These are phyloP conservation scores for Emmonsiellopsis sp. DNA, from an alignment of 2,329 filamentous ascomycete species.

Conservation along the genomic window DNA sequence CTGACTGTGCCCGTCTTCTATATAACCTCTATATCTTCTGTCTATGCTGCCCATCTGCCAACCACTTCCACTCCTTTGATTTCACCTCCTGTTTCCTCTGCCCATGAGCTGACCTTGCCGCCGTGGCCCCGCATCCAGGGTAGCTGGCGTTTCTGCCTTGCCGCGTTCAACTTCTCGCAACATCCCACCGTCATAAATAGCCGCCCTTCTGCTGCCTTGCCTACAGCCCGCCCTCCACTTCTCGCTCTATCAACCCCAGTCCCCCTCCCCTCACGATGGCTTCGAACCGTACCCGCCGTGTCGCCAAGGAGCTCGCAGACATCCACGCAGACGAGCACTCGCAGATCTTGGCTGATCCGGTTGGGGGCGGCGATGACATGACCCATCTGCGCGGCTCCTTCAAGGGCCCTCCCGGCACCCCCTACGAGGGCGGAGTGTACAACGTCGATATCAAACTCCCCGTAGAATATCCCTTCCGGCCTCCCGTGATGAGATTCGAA, in stretches of 20 bases:
- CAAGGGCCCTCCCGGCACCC: slow-evolving; percentile 79
- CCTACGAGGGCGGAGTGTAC: slow-evolving; percentile 81
- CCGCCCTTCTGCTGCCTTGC: neutral
- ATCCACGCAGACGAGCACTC: slow-evolving; percentile 59
- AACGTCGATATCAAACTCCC: slow-evolving; percentile 80
- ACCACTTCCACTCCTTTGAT: neutral
- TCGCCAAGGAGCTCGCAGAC: slow-evolving; percentile 42
- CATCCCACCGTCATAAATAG: too few species aligned
- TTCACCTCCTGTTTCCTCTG: neutral
- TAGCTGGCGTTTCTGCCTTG: too few species aligned
- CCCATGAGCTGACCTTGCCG: neutral
- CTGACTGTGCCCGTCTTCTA: neutral
- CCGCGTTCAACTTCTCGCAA: too few species aligned
- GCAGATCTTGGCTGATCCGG: slow-evolving; percentile 61
- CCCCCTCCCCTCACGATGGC: slow-evolving; percentile 34
- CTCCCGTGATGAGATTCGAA: slow-evolving; percentile 80
- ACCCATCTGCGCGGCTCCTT: slow-evolving; percentile 78
- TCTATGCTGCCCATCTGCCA: neutral
- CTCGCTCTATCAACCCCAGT: neutral
- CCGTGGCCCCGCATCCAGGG: too few species aligned
- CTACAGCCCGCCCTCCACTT: too few species aligned
- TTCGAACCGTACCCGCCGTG: slow-evolving; percentile 49
- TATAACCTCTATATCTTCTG: neutral
- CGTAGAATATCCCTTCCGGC: slow-evolving; percentile 83
- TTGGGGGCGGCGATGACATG: slow-evolving; percentile 58